Conservation (phyloP, 2,329 filamentous ascomycete genomes). For the Polychaeton citri region DNA sequence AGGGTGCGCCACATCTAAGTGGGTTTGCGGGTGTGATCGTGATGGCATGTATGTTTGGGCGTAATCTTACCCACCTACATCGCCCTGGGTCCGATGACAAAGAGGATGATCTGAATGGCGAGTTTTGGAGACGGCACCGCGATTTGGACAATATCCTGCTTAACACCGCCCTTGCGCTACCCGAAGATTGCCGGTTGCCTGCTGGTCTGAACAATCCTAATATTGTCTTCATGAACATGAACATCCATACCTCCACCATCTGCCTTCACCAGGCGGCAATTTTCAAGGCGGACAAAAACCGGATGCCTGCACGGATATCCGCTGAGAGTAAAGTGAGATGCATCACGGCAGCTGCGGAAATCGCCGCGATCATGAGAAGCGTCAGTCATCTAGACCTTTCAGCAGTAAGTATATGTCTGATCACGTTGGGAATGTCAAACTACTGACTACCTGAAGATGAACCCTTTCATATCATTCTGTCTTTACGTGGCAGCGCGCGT, state of each 20-base stretch:
- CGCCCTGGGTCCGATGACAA: constrained; percentile 68
- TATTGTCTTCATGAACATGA: constrained; percentile 90
- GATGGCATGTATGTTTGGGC: constrained; percentile 80
- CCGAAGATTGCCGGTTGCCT: constrained; percentile 66
- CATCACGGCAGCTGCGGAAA: constrained; percentile 84
- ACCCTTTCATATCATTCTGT: constrained; percentile 89
- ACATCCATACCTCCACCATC: constrained; percentile 89
- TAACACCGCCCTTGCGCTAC: constrained; percentile 74
- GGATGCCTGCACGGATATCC: constrained; percentile 60
- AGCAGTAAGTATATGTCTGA: constrained; percentile 43
- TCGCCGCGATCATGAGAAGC: constrained; percentile 89
- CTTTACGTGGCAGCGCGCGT: constrained; percentile 91
- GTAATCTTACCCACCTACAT: constrained; percentile 82
- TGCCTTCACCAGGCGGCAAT: constrained; percentile 98
- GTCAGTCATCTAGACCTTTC: constrained; percentile 81
- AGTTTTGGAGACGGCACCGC: constrained; percentile 91
- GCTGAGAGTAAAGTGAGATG: constrained; percentile 87
- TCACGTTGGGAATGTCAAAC: not conserved
- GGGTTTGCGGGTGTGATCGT: constrained; percentile 69
- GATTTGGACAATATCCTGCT: constrained; percentile 80
- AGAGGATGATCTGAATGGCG: constrained; percentile 78
- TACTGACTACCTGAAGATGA: constrained; percentile 51
- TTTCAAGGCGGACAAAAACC: constrained; percentile 88
- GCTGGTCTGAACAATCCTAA: constrained; percentile 64
- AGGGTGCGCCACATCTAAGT: constrained; percentile 62